Conservation (phyloP, 495 filamentous ascomycete species). For the Tuber umbilicatum region DNA sequence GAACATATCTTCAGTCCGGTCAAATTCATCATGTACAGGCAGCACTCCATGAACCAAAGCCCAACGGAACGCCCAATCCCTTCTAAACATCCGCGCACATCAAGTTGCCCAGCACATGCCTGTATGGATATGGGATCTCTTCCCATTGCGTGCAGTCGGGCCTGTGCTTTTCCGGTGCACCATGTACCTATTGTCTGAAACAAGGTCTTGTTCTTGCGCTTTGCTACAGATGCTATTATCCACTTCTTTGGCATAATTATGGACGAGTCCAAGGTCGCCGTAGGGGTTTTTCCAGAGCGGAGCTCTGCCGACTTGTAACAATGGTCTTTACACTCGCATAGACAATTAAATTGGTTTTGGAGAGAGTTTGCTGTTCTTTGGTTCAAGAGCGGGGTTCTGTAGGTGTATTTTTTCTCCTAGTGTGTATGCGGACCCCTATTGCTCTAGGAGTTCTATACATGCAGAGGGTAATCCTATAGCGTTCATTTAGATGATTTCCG, state of each 20-base stretch:
- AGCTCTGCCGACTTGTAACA: conserved; percentile 5
- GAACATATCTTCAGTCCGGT: conserved; percentile 36
- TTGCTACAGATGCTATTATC: conserved; percentile 3
- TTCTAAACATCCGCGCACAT: conserved; percentile 54
- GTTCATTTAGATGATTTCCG: background rate
- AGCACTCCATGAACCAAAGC: conserved; percentile 52
- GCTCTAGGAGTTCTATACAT: conserved; percentile 5
- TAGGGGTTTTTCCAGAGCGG: conserved; percentile 3
- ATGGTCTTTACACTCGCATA: background rate
- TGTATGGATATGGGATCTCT: conserved; percentile 56
- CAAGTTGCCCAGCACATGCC: conserved; percentile 56
- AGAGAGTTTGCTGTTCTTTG: background rate
- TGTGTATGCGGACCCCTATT: conserved; percentile 3
- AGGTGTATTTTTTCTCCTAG: conserved; percentile 14
- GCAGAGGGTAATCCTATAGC: conserved; percentile 7
- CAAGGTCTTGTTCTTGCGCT: background rate
- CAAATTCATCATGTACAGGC: conserved; percentile 51
- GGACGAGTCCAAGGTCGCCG: background rate
- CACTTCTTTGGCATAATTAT: background rate
- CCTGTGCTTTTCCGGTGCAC: conserved; percentile 43
- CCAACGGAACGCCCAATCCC: conserved; percentile 57
- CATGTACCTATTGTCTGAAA: conserved; percentile 3
- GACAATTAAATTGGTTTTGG: background rate
- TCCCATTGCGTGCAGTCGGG: conserved; percentile 56
- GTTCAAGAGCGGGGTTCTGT: conserved; percentile 8